A percentile compares a stretch with the other conserved stretches of the same genome.
phyloP scores from a whole-genome alignment of 441 rosid genomes.

The Croton setiger region DNA sequence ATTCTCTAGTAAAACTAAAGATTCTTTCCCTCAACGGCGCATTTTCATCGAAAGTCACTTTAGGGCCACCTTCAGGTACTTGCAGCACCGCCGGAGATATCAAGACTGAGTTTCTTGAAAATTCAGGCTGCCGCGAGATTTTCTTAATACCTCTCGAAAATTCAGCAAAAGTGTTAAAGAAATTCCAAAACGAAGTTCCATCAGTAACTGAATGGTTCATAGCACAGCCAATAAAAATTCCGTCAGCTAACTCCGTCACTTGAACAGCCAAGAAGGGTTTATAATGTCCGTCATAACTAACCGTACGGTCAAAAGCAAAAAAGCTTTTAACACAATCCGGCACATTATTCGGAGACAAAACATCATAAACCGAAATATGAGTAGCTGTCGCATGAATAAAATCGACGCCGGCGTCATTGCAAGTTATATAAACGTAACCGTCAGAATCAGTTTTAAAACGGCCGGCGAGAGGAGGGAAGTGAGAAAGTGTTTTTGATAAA shows the following conservation, averaged over 20 bases:
- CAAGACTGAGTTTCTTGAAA: conserved; percentile 54
- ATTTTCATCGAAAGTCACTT: conserved; percentile 56
- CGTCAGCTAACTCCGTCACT: conserved; percentile 73
- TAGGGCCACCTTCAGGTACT: conserved; percentile 78
- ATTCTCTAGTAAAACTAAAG: conserved; percentile 67
- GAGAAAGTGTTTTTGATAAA: conserved; percentile 62
- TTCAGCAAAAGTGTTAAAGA: conserved; percentile 82
- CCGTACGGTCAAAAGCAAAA: conserved; percentile 55
- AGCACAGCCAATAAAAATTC: conserved; percentile 71
- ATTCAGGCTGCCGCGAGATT: conserved; percentile 54
- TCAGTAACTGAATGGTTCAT: conserved; percentile 80
- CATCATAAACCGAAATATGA: conserved; percentile 31
- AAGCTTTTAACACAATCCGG: conserved; percentile 59
- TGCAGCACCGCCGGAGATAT: conserved; percentile 49
- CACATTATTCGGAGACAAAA: conserved; percentile 50
- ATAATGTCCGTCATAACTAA: conserved; percentile 70
- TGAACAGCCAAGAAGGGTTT: conserved; percentile 72
- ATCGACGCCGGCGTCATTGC: conserved; percentile 74
- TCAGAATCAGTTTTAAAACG: conserved; percentile 55
- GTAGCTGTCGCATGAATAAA: conserved; percentile 56
- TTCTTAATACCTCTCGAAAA: conserved; percentile 48
- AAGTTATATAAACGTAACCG: conserved; percentile 57
- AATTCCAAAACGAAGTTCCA: conserved; percentile 94
- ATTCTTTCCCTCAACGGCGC: conserved; percentile 79
- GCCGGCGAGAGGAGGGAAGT: conserved; percentile 82